Evolutionary conservation across 2,329 filamentous ascomycete genomes (phyloP).

Genomic region (Lasiodiplodia gonubiensis): DNA sequence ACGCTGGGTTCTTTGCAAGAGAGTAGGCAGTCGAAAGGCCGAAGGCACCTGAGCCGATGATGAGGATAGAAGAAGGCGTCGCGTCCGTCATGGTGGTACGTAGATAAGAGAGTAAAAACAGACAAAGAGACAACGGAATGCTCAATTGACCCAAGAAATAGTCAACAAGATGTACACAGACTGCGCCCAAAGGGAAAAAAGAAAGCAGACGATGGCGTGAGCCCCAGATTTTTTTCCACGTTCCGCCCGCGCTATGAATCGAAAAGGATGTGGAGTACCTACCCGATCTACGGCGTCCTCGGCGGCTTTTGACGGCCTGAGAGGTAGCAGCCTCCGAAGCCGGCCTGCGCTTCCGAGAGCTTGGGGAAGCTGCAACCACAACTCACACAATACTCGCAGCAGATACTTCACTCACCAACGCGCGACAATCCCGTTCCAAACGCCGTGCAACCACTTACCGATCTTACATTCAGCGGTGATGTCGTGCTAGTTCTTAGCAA

Average conservation of each 20-base stretch:
- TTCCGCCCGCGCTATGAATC: too few relatives aligned
- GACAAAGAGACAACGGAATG: background rate
- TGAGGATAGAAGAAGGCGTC: slow-evolving; percentile 53
- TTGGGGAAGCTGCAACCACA: background rate
- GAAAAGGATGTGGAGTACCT: background rate
- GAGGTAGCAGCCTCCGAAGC: slow-evolving; percentile 15
- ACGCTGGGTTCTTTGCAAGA: slow-evolving; percentile 65
- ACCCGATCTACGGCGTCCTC: background rate
- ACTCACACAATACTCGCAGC: background rate
- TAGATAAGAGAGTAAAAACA: slow-evolving; percentile 1
- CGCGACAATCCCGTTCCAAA: too few relatives aligned
- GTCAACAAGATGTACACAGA: background rate
- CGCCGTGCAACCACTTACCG: too few relatives aligned
- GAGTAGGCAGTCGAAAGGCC: slow-evolving; percentile 71
- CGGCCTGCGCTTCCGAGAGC: background rate
- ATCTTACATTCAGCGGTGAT: too few relatives aligned
- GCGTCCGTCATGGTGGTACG: slow-evolving; percentile 28
- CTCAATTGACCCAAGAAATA: slow-evolving; percentile 20
- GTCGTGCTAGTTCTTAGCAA: too few relatives aligned
- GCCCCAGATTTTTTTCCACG: slow-evolving; percentile 10
- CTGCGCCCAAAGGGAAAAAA: slow-evolving; percentile 2
- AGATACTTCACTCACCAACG: too few relatives aligned
- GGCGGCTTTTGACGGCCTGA: slow-evolving; percentile 8
- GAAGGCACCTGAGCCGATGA: slow-evolving; percentile 60
- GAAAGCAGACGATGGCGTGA: slow-evolving; percentile 14